Evolutionary conservation across 306 rosid species (phyloP), one percentile per base, ranked within the genome.

Genomic region (Dalbergia oliveri): DNA sequence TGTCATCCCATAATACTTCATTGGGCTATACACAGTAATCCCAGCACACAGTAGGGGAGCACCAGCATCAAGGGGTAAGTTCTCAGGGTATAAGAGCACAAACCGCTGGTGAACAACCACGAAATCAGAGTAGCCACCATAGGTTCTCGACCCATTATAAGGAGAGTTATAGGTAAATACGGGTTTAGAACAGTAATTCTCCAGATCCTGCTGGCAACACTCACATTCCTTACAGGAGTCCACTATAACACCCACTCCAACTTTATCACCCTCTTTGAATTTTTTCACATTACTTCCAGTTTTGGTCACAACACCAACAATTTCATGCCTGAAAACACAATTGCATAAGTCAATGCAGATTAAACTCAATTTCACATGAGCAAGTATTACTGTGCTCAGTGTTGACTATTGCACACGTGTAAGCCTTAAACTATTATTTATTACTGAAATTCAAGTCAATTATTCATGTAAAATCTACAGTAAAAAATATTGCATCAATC

Each of bases 1-100:
- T 9, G 95, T 90, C 91, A 92, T 90, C 70, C 99, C 97, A 83
- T 91, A 94, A 80, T 88, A 94, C 23, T 75, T 91, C 97, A 94
- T 91, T 0, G 99, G 99, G 82, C 99, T 94, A 78, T 91, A 93
- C 54, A 91, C 88, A 54, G 99, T 89, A 53, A 94, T 87, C 77
- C 99, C 99, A 39, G 97, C 99, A 75, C 99, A 94, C 21, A 94
- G 88, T 2, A 93, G 94, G 1, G 99, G 99, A 65, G 99, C 97
- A 57, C 94, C 94, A 6, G 91, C 84, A 84, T 88, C 99, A n/a
- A 73, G 88, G 65, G 99, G 92, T 59, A 94, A 77, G 72, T 83
- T 94, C 2, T 88, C 94, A 0, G 99, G 99, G 84, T 91, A 84
- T 19, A 49, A 79, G 6, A 94, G 86, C 21, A 91, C 97, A 72